These are phyloP conservation scores for Candida labiduridarum DNA, from an alignment of 1,139 yeast genomes.

Conservation along the genomic window DNA sequence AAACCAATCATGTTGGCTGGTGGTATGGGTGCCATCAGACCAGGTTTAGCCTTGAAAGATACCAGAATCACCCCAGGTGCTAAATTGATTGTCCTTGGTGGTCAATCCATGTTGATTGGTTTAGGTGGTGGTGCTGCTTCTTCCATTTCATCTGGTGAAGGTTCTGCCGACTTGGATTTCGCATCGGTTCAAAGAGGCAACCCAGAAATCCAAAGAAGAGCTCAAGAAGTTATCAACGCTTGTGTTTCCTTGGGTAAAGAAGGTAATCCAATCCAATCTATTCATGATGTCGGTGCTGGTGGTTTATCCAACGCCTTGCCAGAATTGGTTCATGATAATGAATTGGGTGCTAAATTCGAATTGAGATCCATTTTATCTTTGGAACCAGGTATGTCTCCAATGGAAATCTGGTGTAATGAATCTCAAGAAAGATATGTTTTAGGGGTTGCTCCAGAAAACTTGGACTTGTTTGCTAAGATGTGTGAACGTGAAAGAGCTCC, in stretches of 20 bases:
- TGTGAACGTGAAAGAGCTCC: slow-evolving; percentile 97
- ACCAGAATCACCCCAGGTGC: slow-evolving; percentile 91
- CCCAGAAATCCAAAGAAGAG: slow-evolving; percentile 99
- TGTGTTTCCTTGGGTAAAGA: slow-evolving; percentile 81
- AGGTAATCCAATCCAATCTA: slow-evolving; percentile 84
- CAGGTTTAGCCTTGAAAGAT: slow-evolving; percentile 87
- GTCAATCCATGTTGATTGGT: slow-evolving; percentile 98
- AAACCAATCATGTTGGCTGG: slow-evolving; percentile 99
- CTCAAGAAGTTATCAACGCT: slow-evolving; percentile 95
- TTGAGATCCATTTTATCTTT: slow-evolving; percentile 86
- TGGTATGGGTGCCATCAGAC: slow-evolving; percentile 96
- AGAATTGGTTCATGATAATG: slow-evolving; percentile 96
- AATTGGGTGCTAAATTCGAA: slow-evolving; percentile 91
- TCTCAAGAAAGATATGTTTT: slow-evolving; percentile 97
- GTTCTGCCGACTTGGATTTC: slow-evolving; percentile 93
- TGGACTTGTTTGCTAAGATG: slow-evolving; percentile 69
- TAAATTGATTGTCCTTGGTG: slow-evolving; percentile 91
- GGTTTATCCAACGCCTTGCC: slow-evolving; percentile 97
- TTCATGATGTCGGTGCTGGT: slow-evolving; percentile 99
- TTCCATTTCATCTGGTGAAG: slow-evolving; percentile 92
- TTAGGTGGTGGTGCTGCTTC: slow-evolving; percentile 99
- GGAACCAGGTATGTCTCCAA: slow-evolving; percentile 99
- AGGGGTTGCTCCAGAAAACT: slow-evolving; percentile 84
- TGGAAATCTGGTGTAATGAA: slow-evolving; percentile 99
- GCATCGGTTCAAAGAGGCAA: slow-evolving; percentile 99